These are phyloP conservation scores for Irpex sp. DNA, from an alignment of 1,284 basidiomycete genomes.

Conservation along the genomic window DNA sequence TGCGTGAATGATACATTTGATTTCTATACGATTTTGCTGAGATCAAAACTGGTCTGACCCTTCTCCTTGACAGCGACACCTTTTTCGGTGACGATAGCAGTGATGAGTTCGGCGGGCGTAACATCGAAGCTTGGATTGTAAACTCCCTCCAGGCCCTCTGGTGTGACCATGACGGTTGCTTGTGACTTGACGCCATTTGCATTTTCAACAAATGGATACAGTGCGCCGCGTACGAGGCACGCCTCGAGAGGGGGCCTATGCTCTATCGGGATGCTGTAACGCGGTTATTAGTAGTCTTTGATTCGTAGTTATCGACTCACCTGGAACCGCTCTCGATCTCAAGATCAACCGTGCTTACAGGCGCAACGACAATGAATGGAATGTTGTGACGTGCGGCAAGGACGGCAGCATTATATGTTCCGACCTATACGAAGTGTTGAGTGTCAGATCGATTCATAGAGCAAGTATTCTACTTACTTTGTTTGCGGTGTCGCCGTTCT, in stretches of 20 bases:
- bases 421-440: slow-evolving; percentile 50
- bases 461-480: slow-evolving; percentile 47
- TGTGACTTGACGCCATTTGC: slow-evolving; percentile 46
- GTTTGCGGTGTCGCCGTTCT: slow-evolving; percentile 92
- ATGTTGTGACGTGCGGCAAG: slow-evolving; percentile 81
- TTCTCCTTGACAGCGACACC: slow-evolving; percentile 70
- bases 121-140: slow-evolving; percentile 96
- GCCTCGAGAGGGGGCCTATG: slow-evolving; percentile 85
- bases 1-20: background rate
- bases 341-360: slow-evolving; percentile 86
- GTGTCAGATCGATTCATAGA: background rate
- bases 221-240: slow-evolving; percentile 77
- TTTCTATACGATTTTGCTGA: slow-evolving; percentile 45
- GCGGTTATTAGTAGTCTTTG: background rate
- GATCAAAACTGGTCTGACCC: slow-evolving; percentile 50
- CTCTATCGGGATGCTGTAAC: slow-evolving; percentile 82
- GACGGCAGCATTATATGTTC: slow-evolving; percentile 89
- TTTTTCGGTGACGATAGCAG: slow-evolving; percentile 87
- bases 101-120: slow-evolving; percentile 80
- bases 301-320: slow-evolving; percentile 37
- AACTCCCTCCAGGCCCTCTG: slow-evolving; percentile 59
- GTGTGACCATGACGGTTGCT: slow-evolving; percentile 72
- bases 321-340: slow-evolving; percentile 67
- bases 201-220: slow-evolving; percentile 48
- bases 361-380: slow-evolving; percentile 88